phyloP scores from a whole-genome alignment of 192 early-diverging fungal species.

The Coemansia sp. region DNA sequence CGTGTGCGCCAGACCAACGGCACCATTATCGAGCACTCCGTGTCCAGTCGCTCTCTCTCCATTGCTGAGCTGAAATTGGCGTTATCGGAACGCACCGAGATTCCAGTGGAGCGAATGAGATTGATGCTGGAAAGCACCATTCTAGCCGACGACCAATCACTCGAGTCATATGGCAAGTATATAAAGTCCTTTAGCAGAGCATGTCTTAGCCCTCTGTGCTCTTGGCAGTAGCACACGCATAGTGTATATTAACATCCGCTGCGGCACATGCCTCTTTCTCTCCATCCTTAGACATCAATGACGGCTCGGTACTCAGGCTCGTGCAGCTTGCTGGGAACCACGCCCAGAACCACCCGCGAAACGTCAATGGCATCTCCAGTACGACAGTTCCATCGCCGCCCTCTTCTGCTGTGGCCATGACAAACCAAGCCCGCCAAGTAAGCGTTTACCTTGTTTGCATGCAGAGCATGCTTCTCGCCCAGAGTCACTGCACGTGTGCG shows the following conservation, averaged over 20 bases:
- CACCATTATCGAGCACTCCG: constrained; percentile 18
- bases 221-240: not conserved
- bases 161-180: constrained; percentile 41
- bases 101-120: constrained; percentile 37
- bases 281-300: constrained; percentile 14
- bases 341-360: constrained; percentile 2
- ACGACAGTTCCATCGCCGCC: constrained; percentile 10
- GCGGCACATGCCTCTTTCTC: not conserved
- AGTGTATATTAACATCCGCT: constrained; percentile 5
- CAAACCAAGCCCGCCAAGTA: constrained; percentile 39
- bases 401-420: not conserved
- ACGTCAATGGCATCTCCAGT: constrained; percentile 25
- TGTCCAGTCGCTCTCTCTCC: not conserved
- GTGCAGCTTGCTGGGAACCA: constrained; percentile 29
- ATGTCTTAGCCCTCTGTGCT: not conserved
- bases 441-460: not conserved
- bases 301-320: constrained; percentile 18
- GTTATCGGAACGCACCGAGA: constrained; percentile 23
- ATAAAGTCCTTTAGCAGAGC: not conserved
- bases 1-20: constrained; percentile 36
- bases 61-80: constrained; percentile 29
- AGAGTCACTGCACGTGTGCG: not conserved
- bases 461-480: constrained; percentile 1
- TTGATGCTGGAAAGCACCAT: constrained; percentile 36
- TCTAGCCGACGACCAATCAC: constrained; percentile 31